Percentiles rank a stretch among this genome's conserved stretches.
phyloP scores from a whole-genome alignment of 2,329 filamentous ascomycete species.

The Paracoccidioides brasiliensis region DNA sequence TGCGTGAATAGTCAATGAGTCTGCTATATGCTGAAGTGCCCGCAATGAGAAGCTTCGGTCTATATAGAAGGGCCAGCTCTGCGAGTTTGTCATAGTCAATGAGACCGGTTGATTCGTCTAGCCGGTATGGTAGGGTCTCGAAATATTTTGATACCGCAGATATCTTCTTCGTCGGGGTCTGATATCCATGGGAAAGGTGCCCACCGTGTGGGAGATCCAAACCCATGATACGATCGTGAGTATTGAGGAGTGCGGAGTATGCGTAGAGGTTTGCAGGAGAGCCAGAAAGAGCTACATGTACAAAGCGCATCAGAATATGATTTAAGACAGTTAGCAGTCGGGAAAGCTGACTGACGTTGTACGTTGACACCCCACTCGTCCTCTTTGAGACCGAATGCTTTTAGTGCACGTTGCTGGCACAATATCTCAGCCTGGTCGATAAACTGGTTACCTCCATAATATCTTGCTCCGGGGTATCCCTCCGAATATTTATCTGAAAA shows the following conservation, averaged over 20 bases:
- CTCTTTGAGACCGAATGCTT: constrained; percentile 70
- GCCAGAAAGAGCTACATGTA: constrained; percentile 56
- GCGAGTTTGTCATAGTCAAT: constrained; percentile 94
- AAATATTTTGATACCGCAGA: constrained; percentile 98
- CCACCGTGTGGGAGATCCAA: constrained; percentile 89
- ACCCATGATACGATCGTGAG: constrained; percentile 94
- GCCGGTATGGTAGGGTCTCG: constrained; percentile 93
- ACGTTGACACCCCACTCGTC: constrained; percentile 96
- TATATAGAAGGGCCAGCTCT: constrained; percentile 80
- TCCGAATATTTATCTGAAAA: constrained; percentile 87
- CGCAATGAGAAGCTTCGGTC: constrained; percentile 90
- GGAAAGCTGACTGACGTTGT: constrained; percentile 47
- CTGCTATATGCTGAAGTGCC: constrained; percentile 98
- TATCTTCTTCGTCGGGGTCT: constrained; percentile 91
- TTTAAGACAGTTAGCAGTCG: background rate
- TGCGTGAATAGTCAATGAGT: constrained; percentile 88
- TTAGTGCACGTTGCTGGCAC: constrained; percentile 79
- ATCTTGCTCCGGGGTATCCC: constrained; percentile 88
- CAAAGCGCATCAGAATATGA: background rate
- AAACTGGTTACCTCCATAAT: constrained; percentile 94
- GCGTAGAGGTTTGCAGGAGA: constrained; percentile 66
- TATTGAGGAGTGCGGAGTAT: constrained; percentile 90
- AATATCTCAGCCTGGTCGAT: constrained; percentile 83
- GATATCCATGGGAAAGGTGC: constrained; percentile 93
- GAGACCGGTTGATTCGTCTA: constrained; percentile 63